A percentile compares a stretch with the other conserved stretches of the same genome.
These are phyloP conservation scores for Lasiodiplodia gonubiensis DNA, from an alignment of 2,329 filamentous ascomycete species.

Conservation along the genomic window DNA sequence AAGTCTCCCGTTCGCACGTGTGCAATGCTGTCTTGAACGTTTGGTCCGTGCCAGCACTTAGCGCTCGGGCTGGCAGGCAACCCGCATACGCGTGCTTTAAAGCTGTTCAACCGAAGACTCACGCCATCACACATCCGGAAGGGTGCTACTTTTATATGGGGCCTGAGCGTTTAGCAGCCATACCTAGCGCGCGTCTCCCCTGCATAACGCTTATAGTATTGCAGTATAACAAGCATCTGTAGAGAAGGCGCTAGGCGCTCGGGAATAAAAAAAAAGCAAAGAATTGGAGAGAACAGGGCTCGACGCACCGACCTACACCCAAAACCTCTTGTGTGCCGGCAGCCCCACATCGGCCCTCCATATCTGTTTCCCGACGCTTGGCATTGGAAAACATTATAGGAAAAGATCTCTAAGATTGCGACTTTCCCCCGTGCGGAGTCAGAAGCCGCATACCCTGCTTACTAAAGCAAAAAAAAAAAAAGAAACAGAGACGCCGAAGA, in stretches of 20 bases:
- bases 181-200: background rate
- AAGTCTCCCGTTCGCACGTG: background rate
- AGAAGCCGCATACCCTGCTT: background rate
- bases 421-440: background rate
- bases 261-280: background rate
- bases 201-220: background rate
- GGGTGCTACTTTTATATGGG: background rate
- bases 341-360: background rate
- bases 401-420: background rate
- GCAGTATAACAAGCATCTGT: background rate
- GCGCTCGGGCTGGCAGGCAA: background rate
- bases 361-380: background rate
- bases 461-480: background rate
- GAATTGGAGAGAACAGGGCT: background rate
- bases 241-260: background rate
- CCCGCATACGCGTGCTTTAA: background rate
- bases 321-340: background rate
- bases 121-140: background rate
- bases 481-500: background rate
- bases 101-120: background rate
- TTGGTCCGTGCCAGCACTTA: constrained; percentile 8
- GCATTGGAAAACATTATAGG: background rate
- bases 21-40: background rate
- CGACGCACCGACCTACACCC: background rate
- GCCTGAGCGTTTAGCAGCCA: constrained; percentile 3